Evolutionary conservation across 2,329 filamentous ascomycete genomes (phyloP), one percentile per base, ranked within the genome.

Genomic region (Cadophora luteo-olivacea): DNA sequence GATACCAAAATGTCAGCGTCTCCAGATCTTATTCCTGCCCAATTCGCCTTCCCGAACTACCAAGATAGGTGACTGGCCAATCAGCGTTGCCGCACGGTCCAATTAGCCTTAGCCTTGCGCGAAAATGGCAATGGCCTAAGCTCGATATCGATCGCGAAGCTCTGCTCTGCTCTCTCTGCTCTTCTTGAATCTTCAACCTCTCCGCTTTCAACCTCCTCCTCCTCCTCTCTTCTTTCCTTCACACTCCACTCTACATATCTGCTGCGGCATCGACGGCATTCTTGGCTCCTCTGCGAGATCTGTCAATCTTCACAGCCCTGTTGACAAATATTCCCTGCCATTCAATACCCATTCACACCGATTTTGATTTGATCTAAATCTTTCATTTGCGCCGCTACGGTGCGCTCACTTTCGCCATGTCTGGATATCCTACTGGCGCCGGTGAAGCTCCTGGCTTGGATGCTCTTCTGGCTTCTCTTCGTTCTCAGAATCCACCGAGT

Each of bases 401-500:
- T 74, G 77, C 75, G 75, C 75, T 73, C 70, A 65, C 69, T 71
- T 73, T 70, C 70, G 70, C 71, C 71, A 78, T 78, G 77, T 78
- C 78, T 76, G 76, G 77, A 74, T 77, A 76, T 74, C 69, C 76
- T 68, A 67, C 68, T 65, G 72, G 71, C 65, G 68, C 74, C 66
- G 72, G 71, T 64, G 74, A 74, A 54, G 70, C 69, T 68, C 74
- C 73, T 71, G 72, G 73, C 62, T 75, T 79, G 72, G 76, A 78
- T 69, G 73, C 71, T 29, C 71, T 79, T 54, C 75, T 79, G 69
- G 76, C 76, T 68, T 77, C 78, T 68, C 75, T 78, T 69, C 77
- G 77, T 61, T 72, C 75, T 36, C 70, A 75, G 64, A 60, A 60
- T 29, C 75, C 57, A 24, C 57, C 22, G 11, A 77, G 65, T 54